A percentile compares a stretch with the other conserved stretches of the same genome.
phyloP scores from a whole-genome alignment of 2,329 filamentous ascomycete species.

The Neobulgaria alba region DNA sequence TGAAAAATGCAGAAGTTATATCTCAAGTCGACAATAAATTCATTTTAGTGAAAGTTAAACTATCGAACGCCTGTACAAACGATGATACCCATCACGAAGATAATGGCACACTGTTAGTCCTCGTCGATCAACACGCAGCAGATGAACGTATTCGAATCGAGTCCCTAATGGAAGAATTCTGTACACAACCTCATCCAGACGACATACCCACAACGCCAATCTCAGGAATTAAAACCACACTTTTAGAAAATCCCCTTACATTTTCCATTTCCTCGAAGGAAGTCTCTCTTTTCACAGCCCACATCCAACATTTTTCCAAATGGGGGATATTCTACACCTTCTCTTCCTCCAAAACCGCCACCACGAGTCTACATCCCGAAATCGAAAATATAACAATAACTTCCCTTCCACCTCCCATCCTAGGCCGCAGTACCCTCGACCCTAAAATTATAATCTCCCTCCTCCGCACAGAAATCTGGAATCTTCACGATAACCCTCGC shows the following conservation, averaged over 20 bases:
- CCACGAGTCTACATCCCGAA: neutral
- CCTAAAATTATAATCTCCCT: constrained; percentile 65
- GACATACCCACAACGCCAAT: neutral
- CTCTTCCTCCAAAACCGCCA: neutral
- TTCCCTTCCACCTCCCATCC: constrained; percentile 61
- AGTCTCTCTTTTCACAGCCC: constrained; percentile 43
- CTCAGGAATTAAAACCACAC: constrained; percentile 28
- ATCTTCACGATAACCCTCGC: constrained; percentile 32
- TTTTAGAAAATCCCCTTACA: constrained; percentile 43
- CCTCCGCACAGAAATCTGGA: constrained; percentile 68
- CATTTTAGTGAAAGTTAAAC: constrained; percentile 52
- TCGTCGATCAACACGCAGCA: constrained; percentile 91
- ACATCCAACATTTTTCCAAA: constrained; percentile 47
- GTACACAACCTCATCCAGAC: constrained; percentile 22
- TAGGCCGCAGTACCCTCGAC: constrained; percentile 66
- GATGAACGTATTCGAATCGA: constrained; percentile 84
- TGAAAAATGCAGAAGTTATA: constrained; percentile 57
- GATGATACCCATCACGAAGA: constrained; percentile 1
- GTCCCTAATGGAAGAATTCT: constrained; percentile 53
- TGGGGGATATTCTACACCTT: constrained; percentile 62
- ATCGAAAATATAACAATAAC: constrained; percentile 37
- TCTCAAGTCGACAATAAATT: constrained; percentile 87
- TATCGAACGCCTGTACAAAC: neutral
- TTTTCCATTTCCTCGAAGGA: constrained; percentile 62
- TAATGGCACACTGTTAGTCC: constrained; percentile 44